Percentiles rank a stretch among this genome's conserved stretches.
Evolutionary conservation across 129 eudicot genomes (phyloP).

Genomic region (carrot (Daucus carota)): DH1_v3.0 NC_030381.2:36756501-36757000

Average conservation of each 20-base stretch:
- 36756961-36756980: constrained; percentile 11
- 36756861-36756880: constrained; percentile 24
- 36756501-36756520: background rate
- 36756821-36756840: constrained; percentile 12
- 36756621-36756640: constrained; percentile 15
- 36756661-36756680: constrained; percentile 10
- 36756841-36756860: constrained; percentile 15
- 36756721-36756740: constrained; percentile 5
- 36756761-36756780: constrained; percentile 4
- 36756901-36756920: constrained; percentile 8
- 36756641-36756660: constrained; percentile 1
- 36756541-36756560: background rate
- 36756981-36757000: constrained; percentile 13
- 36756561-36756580: constrained; percentile 1
- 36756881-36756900: constrained; percentile 14
- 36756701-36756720: background rate
- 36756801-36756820: constrained; percentile 7
- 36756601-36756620: constrained; percentile 7
- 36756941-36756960: constrained; percentile 10
- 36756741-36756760: constrained; percentile 6
- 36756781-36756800: constrained; percentile 7
- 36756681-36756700: constrained; percentile 8
- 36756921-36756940: constrained; percentile 15
- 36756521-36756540: background rate
- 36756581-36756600: background rate